Evolutionary conservation across 2,329 filamentous ascomycete genomes (phyloP).

Genomic region (Chrysoporthe deuterocubensis): DNA sequence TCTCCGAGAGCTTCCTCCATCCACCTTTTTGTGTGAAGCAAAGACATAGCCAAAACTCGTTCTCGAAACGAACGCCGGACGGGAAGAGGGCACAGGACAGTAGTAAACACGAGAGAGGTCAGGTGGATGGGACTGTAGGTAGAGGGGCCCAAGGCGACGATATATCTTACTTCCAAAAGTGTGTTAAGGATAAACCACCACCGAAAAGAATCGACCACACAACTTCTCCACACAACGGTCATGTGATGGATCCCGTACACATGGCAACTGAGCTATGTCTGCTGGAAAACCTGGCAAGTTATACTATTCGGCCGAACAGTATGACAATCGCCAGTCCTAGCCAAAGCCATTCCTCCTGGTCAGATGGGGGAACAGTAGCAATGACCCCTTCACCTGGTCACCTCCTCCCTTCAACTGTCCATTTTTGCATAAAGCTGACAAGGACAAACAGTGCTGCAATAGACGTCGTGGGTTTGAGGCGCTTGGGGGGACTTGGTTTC

Average conservation of each 20-base stretch:
- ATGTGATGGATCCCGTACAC: neutral
- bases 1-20: constrained; percentile 12
- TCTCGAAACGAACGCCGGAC: constrained; percentile 9
- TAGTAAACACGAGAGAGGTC: neutral
- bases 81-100: neutral
- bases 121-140: constrained; percentile 3
- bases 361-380: neutral
- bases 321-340: neutral
- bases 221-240: neutral
- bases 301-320: neutral
- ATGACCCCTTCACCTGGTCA: neutral
- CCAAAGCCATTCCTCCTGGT: neutral
- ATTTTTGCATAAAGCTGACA: neutral
- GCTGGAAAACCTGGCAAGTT: neutral
- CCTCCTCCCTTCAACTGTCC: neutral
- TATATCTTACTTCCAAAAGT: constrained; percentile 5
- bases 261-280: neutral
- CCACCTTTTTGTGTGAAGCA: constrained; percentile 17
- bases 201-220: neutral
- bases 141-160: neutral
- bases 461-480: neutral
- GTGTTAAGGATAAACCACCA: neutral
- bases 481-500: neutral
- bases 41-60: constrained; percentile 11
- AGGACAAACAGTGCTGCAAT: neutral